Percentiles rank a stretch among this genome's conserved stretches.
Evolutionary conservation across 2,329 filamentous ascomycete species (phyloP).

Genomic region (Colletotrichum lupini): DNA sequence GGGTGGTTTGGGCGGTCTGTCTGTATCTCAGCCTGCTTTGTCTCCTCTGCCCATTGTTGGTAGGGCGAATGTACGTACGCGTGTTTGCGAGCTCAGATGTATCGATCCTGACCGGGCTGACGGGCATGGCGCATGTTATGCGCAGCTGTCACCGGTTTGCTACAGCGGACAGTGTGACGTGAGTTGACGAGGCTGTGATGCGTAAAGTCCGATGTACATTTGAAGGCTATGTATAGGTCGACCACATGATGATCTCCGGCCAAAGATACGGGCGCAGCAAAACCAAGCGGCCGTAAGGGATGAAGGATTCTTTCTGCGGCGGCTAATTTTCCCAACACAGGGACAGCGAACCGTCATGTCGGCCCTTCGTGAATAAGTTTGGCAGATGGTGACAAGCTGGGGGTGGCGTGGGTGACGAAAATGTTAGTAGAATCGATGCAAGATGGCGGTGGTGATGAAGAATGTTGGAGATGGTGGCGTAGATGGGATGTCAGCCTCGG

Average conservation of each 20-base stretch:
- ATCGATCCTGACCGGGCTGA: background rate
- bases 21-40: background rate
- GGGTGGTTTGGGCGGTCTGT: background rate
- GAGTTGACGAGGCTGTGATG: background rate
- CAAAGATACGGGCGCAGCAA: background rate
- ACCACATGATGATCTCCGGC: background rate
- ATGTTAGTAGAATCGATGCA: background rate
- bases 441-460: conserved; percentile 22
- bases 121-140: background rate
- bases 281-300: background rate
- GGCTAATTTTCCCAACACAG: conserved; percentile 19
- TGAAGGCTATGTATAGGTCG: background rate
- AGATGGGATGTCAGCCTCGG: background rate
- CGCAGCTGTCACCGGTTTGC: background rate
- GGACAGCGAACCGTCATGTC: background rate
- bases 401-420: background rate
- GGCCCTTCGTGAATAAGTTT: conserved; percentile 9
- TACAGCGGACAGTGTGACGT: background rate
- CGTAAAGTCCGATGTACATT: background rate
- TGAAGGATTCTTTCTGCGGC: background rate
- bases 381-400: background rate
- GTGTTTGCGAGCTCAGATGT: background rate
- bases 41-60: background rate
- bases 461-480: conserved; percentile 5
- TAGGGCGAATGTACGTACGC: background rate